Evolutionary conservation across 2,329 filamentous ascomycete species (phyloP), one percentile per base, ranked within the genome.

Genomic region (Botrytis cinerea): DNA sequence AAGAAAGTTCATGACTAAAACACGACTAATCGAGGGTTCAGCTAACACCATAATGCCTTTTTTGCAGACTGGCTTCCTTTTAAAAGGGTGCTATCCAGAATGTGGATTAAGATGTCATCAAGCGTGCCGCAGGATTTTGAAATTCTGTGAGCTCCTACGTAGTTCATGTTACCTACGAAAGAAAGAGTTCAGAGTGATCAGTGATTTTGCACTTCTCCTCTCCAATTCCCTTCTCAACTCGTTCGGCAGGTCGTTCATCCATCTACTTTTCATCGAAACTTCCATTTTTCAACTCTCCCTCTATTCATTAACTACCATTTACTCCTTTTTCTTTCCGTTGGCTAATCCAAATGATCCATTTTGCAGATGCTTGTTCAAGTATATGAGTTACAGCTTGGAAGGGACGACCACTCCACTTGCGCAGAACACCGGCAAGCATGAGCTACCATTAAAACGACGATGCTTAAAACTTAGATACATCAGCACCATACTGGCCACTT

Each of bases 1-100:
- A n/a, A 16, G 0, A 1, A 54, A 54, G 3, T 10, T 5, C 2
- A 1, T n/a, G 10, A n/a, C 25, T n/a, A n/a, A n/a, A 54, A 4
- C 12, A n/a, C 10, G n/a, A n/a, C 4, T 54, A 54, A 10, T 54
- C 4, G 25, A 54, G 12, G 25, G 1, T n/a, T n/a, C n/a, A 16
- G 2, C 48, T 16, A n/a, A n/a, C 4, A n/a, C 25, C 7, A 54
- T 4, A n/a, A 4, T n/a, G 10, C 2, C 2, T 54, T n/a, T 45
- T 7, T 16, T 25, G 46, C 48, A 54, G 48, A 54, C 12, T 2
- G 25, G 1, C 2, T n/a, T 16, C 48, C 12, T n/a, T 54, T 10
- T 2, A 54, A n/a, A 54, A 16, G 25, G 6, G 48, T n/a, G 12
- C 1, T 10, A 16, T 16, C 12, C n/a, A n/a, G 12, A 16, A 16